Base-by-base conservation (phyloP, 225 moss, liverwort and hornwort genomes). In the Polytrichum formosum region DNA sequence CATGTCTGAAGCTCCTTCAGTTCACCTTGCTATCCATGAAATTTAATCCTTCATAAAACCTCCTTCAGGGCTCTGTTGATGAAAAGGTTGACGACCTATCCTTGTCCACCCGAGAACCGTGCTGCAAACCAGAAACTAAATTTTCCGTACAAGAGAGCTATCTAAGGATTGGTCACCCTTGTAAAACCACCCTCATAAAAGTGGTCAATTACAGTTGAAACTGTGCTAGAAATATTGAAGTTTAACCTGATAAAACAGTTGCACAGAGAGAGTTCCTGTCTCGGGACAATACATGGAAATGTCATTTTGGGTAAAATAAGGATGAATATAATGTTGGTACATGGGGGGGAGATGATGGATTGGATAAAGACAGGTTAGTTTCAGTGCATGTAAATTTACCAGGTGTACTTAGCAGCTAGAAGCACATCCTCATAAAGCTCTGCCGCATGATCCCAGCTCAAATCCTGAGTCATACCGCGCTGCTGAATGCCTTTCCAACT, bases 401-500 rank as follows among this genome's bases (percentile, higher is more conserved):
- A 93, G 37, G 91, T 91, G 67, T 81, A 90, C 82, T 93, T 91
- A 13, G 93, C 93, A 58, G 91, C 91, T 23, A 91, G 75, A 21
- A 93, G 87, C 55, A 93, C 91, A 71, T 93, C 89, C 78, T 93
- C 93, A n/a, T 93, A 91, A 55, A 85, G 82, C 63, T 88, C 77
- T 18, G 93, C 93, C 0, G 93, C 93, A 35, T 90, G 71, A 64
- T 93, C 90, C 93, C 91, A 93, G 75, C 91, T 93, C 75, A 93
- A 72, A 64, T 93, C 90, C 81, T 91, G 91, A 26, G 75, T 64
- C 90, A 93, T 93, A 0, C 93, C 93, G 18, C 93, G 90, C 26
- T 80, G 84, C 68, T 93, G 93, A 46, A 93, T 83, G 62, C 78
- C 85, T 66, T 53, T 26, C 85, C 85, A 85, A 65, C 85, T 85